These are phyloP conservation scores for Phellopilus nigrolimitatus DNA, from an alignment of 1,284 basidiomycete genomes.

Conservation along the genomic window DNA sequence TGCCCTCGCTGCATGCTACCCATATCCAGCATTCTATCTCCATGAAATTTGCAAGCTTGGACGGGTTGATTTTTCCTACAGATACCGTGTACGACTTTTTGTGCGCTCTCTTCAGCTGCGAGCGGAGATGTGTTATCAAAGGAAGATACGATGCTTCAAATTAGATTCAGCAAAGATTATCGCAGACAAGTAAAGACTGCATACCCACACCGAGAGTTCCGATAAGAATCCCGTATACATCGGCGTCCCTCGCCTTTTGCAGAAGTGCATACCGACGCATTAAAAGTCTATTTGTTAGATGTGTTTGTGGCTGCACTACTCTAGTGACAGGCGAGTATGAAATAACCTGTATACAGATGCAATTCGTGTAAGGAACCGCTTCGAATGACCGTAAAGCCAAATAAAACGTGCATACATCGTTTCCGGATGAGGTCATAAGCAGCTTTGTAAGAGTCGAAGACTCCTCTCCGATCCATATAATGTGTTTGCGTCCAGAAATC, in stretches of 20 bases:
- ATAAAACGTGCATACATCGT: slow-evolving; percentile 25
- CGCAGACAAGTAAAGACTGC: slow-evolving; percentile 26
- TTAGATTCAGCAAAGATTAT: slow-evolving; percentile 15
- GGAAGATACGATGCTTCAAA: slow-evolving; percentile 73
- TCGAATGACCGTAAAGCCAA: slow-evolving; percentile 35
- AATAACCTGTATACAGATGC: slow-evolving; percentile 48
- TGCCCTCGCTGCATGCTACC: slow-evolving; percentile 89
- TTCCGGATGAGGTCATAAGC: slow-evolving; percentile 60
- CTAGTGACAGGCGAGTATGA: slow-evolving; percentile 67
- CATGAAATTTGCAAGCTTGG: slow-evolving; percentile 94
- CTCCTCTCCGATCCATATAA: slow-evolving; percentile 85
- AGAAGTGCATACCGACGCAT: slow-evolving; percentile 88
- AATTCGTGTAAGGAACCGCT: slow-evolving; percentile 19
- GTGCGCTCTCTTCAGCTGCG: slow-evolving; percentile 54
- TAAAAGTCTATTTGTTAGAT: slow-evolving; percentile 75
- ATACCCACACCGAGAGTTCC: slow-evolving; percentile 89
- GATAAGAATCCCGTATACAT: slow-evolving; percentile 93
- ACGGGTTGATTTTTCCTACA: slow-evolving; percentile 93
- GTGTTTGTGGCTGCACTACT: slow-evolving; percentile 52
- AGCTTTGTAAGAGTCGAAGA: slow-evolving; percentile 82
- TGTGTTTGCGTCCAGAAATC: slow-evolving; percentile 27
- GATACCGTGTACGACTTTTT: slow-evolving; percentile 95
- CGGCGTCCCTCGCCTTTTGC: slow-evolving; percentile 87
- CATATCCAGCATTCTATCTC: slow-evolving; percentile 97
- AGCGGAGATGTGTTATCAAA: slow-evolving; percentile 72